Base-by-base conservation (phyloP, 2,329 filamentous ascomycete genomes). In the Byssothecium circinans region DNA sequence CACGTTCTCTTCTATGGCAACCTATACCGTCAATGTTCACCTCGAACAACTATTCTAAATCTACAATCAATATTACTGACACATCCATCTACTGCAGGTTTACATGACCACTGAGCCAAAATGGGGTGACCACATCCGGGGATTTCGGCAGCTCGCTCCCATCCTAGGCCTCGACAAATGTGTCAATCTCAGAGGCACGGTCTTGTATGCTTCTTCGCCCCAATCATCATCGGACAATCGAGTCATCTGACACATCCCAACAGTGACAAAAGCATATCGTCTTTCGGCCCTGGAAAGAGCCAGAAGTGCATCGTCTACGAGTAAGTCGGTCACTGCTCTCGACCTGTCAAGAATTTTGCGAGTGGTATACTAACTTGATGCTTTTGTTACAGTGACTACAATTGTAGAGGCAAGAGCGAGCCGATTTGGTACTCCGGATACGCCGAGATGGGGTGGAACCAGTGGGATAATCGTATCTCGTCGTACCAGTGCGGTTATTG, bases 381-480 rank as follows among this genome's bases (percentile, higher is more conserved):
- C n/a, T 19, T 20, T 38, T 12, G 11, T 35, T 17, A 4, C 15
- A 43, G 41, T 30, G 30, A 36, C 3, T 25, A 43, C 20, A 7
- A 25, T 12, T 43, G 41, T 30, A 25, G 19, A 5, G 41, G 41
- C 11, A n/a, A 18, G 4, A 35, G 34, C 14, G 30, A 23, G 30
- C 17, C 30, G 15, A 43, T 43, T 27, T 43, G 29, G 30, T 36
- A 43, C 33, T 20, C 41, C 3, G 41, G 41, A 15, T 43, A 43
- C 17, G 30, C 29, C 8, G 33, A 36, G 18, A 43, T 43, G 41
- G 41, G 33, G 8, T 43, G 41, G 41, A 43, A 43, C 36, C n/a
- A 30, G 5, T 43, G 41, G 41, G 41, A 43, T 18, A 43, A 43
- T 20, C 18, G 32, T 7, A 30, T 43, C n/a, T 11, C 12, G 19